A percentile compares a stretch with the other conserved stretches of the same genome.
Evolutionary conservation across 163 green algal genomes (phyloP).

Genomic region (Scenedesmus sp.): DNA sequence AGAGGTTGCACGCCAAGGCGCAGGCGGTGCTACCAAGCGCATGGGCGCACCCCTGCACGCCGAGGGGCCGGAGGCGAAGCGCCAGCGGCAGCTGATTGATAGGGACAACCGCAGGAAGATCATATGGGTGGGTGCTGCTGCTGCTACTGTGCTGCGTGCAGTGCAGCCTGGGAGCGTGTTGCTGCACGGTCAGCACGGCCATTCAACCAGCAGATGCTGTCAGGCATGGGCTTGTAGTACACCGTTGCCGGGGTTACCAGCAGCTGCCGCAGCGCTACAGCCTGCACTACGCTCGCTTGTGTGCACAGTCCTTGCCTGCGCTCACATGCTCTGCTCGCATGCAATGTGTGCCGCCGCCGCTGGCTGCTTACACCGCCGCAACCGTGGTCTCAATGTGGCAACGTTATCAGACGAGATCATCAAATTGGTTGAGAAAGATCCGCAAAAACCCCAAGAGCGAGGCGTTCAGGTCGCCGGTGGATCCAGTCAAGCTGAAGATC

Average conservation of each 20-base stretch:
- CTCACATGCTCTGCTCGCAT: background rate
- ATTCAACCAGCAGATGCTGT: background rate
- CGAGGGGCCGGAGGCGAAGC: slow-evolving; percentile 53
- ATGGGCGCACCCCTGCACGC: background rate
- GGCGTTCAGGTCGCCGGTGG: slow-evolving; percentile 82
- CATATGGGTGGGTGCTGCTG: slow-evolving; percentile 33
- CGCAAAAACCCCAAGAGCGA: slow-evolving; percentile 52
- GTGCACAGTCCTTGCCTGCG: background rate
- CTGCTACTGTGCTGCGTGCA: background rate
- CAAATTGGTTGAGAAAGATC: slow-evolving; percentile 48
- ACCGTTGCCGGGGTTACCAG: background rate
- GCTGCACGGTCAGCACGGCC: background rate
- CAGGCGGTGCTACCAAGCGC: slow-evolving; percentile 28
- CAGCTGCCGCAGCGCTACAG: background rate
- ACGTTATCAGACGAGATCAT: slow-evolving; percentile 29
- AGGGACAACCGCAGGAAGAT: slow-evolving; percentile 37
- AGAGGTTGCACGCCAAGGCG: background rate
- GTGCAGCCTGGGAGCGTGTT: background rate
- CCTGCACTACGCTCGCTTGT: background rate
- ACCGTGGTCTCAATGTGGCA: background rate
- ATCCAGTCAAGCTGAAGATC: slow-evolving; percentile 71
- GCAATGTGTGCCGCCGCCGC: background rate
- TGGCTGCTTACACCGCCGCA: background rate
- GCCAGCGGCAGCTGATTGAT: slow-evolving; percentile 41
- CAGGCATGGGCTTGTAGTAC: background rate